Evolutionary conservation across 441 rosid species (phyloP).

Genomic region (Theobroma grandiflorum): DNA sequence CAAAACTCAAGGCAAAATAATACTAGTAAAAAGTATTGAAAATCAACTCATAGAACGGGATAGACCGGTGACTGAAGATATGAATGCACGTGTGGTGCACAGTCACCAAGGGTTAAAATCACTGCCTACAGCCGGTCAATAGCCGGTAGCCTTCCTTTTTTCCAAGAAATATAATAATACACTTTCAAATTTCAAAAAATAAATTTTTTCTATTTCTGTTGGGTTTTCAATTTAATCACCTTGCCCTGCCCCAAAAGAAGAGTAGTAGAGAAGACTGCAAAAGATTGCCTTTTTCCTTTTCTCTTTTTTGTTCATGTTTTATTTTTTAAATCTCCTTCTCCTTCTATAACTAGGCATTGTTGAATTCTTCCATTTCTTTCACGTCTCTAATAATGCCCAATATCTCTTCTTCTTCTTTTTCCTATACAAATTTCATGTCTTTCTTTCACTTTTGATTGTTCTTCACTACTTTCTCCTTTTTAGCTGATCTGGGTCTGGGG

Average conservation of each 20-base stretch:
- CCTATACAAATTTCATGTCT: neutral
- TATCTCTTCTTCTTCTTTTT: neutral
- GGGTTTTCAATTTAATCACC: neutral
- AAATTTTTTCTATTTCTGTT: neutral
- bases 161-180: neutral
- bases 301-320: too few species aligned
- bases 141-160: constrained; percentile 21
- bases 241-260: constrained; percentile 28
- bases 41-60: neutral
- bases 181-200: neutral
- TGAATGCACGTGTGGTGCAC: constrained; percentile 45
- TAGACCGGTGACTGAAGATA: constrained; percentile 6
- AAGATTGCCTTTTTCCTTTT: neutral
- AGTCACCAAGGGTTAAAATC: constrained; percentile 25
- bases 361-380: constrained; percentile 13
- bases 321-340: neutral
- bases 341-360: constrained; percentile 25
- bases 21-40: neutral
- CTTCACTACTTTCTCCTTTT: constrained; percentile 21
- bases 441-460: constrained; percentile 21
- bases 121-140: constrained; percentile 40
- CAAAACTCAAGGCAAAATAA: constrained; percentile 10
- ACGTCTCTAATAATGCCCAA: neutral
- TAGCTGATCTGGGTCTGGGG: constrained; percentile 38
- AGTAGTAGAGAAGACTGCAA: constrained; percentile 30